These are phyloP conservation scores for Monilinia polystroma DNA, from an alignment of 2,329 filamentous ascomycete genomes.

Conservation along the genomic window DNA sequence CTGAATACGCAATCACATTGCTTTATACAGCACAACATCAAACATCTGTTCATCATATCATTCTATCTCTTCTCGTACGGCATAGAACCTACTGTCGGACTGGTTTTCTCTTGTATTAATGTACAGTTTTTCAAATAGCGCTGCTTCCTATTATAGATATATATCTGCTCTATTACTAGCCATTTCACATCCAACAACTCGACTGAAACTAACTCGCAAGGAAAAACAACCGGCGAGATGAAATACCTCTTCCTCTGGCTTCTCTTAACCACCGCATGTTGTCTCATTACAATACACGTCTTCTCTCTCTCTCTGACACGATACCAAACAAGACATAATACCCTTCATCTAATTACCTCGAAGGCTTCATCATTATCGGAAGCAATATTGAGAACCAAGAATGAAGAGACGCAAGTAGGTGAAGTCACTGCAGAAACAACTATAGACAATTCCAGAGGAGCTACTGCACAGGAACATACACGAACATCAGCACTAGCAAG, in stretches of 20 bases:
- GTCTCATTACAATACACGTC: constrained; percentile 10
- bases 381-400: no score
- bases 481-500: not conserved
- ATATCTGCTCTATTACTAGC: not conserved
- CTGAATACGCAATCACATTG: not conserved
- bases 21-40: not conserved
- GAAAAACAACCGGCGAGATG: not conserved
- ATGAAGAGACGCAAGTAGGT: not conserved
- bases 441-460: no score
- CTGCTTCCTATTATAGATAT: not conserved
- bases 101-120: not conserved
- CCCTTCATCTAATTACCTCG: not conserved
- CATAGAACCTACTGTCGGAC: not conserved
- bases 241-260: constrained; percentile 3
- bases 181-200: not conserved
- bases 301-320: not conserved
- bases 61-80: not conserved
- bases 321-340: no score
- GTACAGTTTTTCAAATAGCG: not conserved
- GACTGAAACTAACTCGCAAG: not conserved
- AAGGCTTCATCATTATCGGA: not conserved
- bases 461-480: no score
- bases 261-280: not conserved
- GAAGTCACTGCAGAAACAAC: not conserved
- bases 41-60: not conserved